Conservation (phyloP, 805 yeast species). For the Hanseniaspora valbyensis region DNA sequence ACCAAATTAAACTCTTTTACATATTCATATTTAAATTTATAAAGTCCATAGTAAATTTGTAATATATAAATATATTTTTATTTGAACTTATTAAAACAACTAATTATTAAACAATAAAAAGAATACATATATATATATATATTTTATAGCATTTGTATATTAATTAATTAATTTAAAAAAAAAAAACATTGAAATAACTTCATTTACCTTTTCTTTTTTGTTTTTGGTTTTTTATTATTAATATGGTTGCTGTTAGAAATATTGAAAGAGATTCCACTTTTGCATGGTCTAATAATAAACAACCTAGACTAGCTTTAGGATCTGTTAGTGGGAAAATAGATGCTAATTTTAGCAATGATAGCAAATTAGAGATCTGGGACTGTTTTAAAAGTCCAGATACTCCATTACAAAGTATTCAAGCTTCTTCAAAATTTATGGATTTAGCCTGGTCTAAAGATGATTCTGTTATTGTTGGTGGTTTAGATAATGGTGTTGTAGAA, state of each 20-base stretch:
- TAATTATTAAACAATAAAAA: no score
- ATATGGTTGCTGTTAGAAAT: slow-evolving; percentile 75
- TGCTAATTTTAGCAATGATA: slow-evolving; percentile 67
- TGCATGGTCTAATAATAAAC: slow-evolving; percentile 76
- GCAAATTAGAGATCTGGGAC: slow-evolving; percentile 71
- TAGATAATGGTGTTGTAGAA: slow-evolving; percentile 70
- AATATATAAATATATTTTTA: no score
- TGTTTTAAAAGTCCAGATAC: slow-evolving; percentile 35
- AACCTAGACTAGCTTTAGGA: slow-evolving; percentile 78
- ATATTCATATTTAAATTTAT: no score
- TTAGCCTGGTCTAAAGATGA: slow-evolving; percentile 65
- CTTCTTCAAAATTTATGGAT: slow-evolving; percentile 60
- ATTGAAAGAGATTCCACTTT: slow-evolving; percentile 81
- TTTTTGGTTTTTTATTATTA: not conserved
- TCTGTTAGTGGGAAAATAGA: slow-evolving; percentile 95
- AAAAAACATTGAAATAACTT: not conserved
- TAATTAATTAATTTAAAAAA: no score
- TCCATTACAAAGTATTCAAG: slow-evolving; percentile 29
- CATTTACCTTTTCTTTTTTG: not conserved
- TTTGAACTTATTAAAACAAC: no score
- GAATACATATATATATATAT: no score
- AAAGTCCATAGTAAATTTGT: no score
- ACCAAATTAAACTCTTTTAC: no score
- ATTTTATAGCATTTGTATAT: no score
- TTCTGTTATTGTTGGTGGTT: slow-evolving; percentile 71